Evolutionary conservation across 495 filamentous ascomycete species (phyloP).

Genomic region (Apodospora peruviana): DNA sequence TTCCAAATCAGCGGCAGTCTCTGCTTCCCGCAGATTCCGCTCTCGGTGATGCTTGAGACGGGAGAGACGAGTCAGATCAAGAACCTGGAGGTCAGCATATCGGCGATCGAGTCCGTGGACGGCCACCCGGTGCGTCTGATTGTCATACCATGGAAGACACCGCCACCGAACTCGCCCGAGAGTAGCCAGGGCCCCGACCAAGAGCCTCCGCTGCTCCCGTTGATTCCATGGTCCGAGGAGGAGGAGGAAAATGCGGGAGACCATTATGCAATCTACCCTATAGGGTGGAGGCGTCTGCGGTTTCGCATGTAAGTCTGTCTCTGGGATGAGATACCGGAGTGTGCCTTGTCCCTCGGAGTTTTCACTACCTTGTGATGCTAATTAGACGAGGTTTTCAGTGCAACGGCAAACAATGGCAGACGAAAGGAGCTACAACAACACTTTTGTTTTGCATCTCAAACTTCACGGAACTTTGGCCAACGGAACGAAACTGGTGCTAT

Average conservation of each 20-base stretch:
- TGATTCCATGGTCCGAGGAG: conserved; percentile 74
- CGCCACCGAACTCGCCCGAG: conserved; percentile 64
- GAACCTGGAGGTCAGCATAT: conserved; percentile 77
- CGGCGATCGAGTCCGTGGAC: conserved; percentile 83
- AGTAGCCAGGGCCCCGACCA: conserved; percentile 47
- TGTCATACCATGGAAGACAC: conserved; percentile 96
- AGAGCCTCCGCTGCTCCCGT: conserved; percentile 59
- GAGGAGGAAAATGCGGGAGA: conserved; percentile 53
- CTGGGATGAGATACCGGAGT: no score
- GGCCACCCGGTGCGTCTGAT: conserved; percentile 85
- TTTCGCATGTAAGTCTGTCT: conserved; percentile 61
- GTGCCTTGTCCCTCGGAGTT: no score
- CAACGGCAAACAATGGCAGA: conserved; percentile 65
- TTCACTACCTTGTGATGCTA: no score
- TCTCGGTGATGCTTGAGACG: conserved; percentile 70
- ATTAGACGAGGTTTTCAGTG: conserved; percentile 23
- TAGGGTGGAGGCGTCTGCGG: conserved; percentile 84
- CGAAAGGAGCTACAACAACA: conserved; percentile 78
- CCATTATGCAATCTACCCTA: conserved; percentile 75
- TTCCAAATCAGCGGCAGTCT: conserved; percentile 89
- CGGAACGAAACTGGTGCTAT: conserved; percentile 60
- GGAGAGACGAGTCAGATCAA: conserved; percentile 77
- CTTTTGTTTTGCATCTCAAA: conserved; percentile 69
- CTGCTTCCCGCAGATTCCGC: conserved; percentile 67
- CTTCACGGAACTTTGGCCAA: conserved; percentile 67